Base-by-base conservation (phyloP, 2,329 filamentous ascomycete genomes). In the Verticillium zaregamsianum region DNA sequence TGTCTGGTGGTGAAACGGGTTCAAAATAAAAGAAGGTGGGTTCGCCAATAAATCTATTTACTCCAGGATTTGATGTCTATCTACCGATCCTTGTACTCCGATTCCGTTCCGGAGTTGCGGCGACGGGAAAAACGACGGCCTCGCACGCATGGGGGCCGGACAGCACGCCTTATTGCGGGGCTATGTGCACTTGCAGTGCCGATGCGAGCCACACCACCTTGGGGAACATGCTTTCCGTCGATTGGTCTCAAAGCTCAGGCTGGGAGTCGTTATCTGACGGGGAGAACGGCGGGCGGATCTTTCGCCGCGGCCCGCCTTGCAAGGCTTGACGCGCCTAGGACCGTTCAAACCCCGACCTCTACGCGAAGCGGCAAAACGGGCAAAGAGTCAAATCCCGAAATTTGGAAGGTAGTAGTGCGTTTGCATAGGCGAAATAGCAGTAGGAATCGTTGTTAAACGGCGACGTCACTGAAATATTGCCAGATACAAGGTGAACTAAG, bases 91-190 rank as follows among this genome's bases (percentile, higher is more conserved):
- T 15, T 49, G 8, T 9, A n/a, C 31, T 35, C 58, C 60, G 45
- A 58, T 49, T 39, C 23, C 45, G 58, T 33, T 40, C 37, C 37
- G 37, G 15, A 7, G 7, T 8, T 55, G 4, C 31, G 4, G 3
- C 33, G 57, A 32, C 17, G 11, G 15, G 23, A 32, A 28, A 28
- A 35, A 63, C 15, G 8, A 55, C 28, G 2, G 37, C 11, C 11
- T 25, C 49, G 15, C 3, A 40, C 2, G 14, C 3, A 40, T 40
- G 15, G 12, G 37, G 12, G 5, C 49, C 54, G 39, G 52, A 45
- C 37, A 65, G 60, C 64, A 66, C 65, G 65, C 57, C 65, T 64
- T 66, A 63, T 28, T 59, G 65, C 61, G 62, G 65, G 64, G 65
- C 62, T 9, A 60, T 63, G 55, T 59, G 37, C 17, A 40, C 17